Conservation (phyloP, 2,329 filamentous ascomycete genomes). For the Penicillium sp. region DNA sequence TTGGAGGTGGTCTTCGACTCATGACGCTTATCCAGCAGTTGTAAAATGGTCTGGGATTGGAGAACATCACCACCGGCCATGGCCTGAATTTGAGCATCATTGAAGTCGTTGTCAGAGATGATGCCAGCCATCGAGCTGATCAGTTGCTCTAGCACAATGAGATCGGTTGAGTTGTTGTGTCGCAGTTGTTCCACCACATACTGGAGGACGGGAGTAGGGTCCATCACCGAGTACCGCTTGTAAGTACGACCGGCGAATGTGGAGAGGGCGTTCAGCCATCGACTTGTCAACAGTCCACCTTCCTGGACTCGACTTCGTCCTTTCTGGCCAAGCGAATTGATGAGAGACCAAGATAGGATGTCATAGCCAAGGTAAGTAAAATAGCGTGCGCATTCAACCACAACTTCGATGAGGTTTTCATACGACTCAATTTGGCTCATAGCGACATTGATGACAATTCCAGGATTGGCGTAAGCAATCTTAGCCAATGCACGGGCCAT, state of each 20-base stretch:
- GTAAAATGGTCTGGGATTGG: slow-evolving; percentile 74
- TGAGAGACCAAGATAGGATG: slow-evolving; percentile 85
- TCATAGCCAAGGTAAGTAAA: slow-evolving; percentile 93
- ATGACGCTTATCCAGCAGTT: slow-evolving; percentile 78
- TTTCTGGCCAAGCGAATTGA: slow-evolving; percentile 65
- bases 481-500: slow-evolving; percentile 90
- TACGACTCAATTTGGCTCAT: slow-evolving; percentile 91
- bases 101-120: slow-evolving; percentile 80
- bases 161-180: slow-evolving; percentile 79
- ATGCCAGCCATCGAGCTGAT: slow-evolving; percentile 93
- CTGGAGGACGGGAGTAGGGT: slow-evolving; percentile 78
- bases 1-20: slow-evolving; percentile 71
- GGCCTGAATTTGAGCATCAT: slow-evolving; percentile 78
- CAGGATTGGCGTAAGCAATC: slow-evolving; percentile 85
- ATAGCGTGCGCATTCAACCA: slow-evolving; percentile 91
- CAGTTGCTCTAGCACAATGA: slow-evolving; percentile 87
- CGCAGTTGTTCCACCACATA: slow-evolving; percentile 85
- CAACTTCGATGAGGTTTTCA: slow-evolving; percentile 88
- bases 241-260: slow-evolving; percentile 91
- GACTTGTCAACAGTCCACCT: slow-evolving; percentile 74
- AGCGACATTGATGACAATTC: slow-evolving; percentile 84
- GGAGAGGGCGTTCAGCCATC: slow-evolving; percentile 87
- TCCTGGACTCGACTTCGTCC: slow-evolving; percentile 60
- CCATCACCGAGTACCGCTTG: slow-evolving; percentile 78
- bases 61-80: slow-evolving; percentile 84